Base-by-base conservation (phyloP, 331 rosid species). In the Pyracantha coccinea region DNA sequence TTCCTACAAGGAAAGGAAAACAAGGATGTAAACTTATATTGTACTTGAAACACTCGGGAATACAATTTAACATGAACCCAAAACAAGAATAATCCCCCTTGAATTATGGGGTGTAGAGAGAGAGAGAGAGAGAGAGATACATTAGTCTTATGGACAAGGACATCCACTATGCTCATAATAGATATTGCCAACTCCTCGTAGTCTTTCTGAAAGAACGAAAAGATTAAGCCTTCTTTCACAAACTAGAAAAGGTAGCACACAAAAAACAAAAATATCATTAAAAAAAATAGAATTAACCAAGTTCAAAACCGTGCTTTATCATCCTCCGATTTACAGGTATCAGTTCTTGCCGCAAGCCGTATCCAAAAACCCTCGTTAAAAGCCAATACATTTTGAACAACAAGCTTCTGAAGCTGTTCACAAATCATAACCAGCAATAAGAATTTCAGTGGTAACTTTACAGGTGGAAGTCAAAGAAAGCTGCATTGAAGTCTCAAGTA, bases 241-340 rank as follows among this genome's bases (percentile, higher is more conserved):
- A 66, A 14, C 64, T 72, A 15, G 71, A 68, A 70, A 28, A 58
- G 41, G 3, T 69, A 69, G 45, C 45, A 77, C n/a, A 74, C 69
- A 52, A 35, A 12, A 38, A 62, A 82, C 24, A 31, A 52, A 58
- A 79, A 64, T 20, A 55, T 62, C 53, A 66, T 17, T 6, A 78
- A 75, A 69, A 71, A 53, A 9, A 38, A 38, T 41, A 33, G 54
- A 59, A 72, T 38, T 59, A 59, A 77, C 66, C 41, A 64, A 82
- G 81, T 68, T 73, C 45, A 79, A 78, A 85, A 68, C 88, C 81
- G 24, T 87, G 89, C 97, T 87, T 94, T 91, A 82, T 94, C 98
- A 86, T 94, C 97, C 83, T 88, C 95, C 52, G 93, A 94, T 85
- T 85, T 91, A 93, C 97, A 90, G 55, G 90, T 90, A 82, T 94